phyloP scores from a whole-genome alignment of 2,329 filamentous ascomycete species.

The Alternaria gansuensis region DNA sequence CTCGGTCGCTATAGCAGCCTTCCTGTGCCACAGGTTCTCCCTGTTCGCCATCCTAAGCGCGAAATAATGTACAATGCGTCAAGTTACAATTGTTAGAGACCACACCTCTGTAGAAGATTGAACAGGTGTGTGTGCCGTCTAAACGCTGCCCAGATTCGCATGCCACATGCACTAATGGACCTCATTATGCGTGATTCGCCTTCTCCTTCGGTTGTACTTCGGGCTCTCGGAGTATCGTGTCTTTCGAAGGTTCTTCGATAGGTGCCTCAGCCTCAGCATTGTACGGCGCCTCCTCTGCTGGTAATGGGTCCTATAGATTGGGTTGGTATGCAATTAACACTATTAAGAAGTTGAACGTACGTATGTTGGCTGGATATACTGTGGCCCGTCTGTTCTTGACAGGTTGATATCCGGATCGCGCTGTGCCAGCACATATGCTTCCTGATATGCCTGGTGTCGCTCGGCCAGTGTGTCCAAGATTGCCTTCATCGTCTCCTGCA shows the following conservation, averaged over 20 bases:
- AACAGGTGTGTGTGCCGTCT: neutral
- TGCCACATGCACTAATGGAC: slow-evolving; percentile 1
- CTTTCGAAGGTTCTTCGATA: slow-evolving; percentile 9
- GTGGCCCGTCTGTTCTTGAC: slow-evolving; percentile 35
- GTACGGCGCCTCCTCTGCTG: slow-evolving; percentile 26
- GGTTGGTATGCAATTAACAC: slow-evolving; percentile 15
- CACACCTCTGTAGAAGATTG: neutral
- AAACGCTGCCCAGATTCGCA: neutral
- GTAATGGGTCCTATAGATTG: slow-evolving; percentile 29
- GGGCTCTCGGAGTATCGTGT: slow-evolving; percentile 5
- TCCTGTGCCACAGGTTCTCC: neutral
- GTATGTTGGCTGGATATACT: slow-evolving; percentile 39
- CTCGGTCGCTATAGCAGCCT: neutral
- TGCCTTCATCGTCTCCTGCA: slow-evolving; percentile 77
- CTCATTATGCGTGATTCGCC: slow-evolving; percentile 23
- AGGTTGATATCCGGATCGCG: slow-evolving; percentile 59
- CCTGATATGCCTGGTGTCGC: slow-evolving; percentile 86
- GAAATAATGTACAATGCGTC: neutral
- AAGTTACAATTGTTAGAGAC: neutral
- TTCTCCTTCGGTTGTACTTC: slow-evolving; percentile 27
- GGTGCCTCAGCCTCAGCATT: slow-evolving; percentile 12
- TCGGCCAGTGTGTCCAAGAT: slow-evolving; percentile 90
- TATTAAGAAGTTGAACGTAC: slow-evolving; percentile 21
- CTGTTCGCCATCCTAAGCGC: neutral
- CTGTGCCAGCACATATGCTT: slow-evolving; percentile 70